These are phyloP conservation scores for Pythium pyrilobum DNA, from an alignment of 352 stramenopile species.

Conservation along the genomic window DNA sequence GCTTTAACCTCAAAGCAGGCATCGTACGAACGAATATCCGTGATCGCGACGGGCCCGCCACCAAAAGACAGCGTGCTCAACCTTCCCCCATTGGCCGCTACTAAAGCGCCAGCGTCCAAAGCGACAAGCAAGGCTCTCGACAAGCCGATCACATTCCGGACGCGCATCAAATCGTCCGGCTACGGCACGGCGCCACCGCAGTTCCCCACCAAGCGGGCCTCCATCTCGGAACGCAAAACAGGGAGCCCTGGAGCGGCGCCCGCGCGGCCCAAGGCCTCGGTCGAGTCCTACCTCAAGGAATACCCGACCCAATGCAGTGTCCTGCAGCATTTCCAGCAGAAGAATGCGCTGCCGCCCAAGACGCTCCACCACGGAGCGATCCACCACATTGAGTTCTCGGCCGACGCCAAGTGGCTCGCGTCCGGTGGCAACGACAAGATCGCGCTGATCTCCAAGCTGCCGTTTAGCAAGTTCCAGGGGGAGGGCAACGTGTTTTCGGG, in stretches of 20 bases:
- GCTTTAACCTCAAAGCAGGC: too few species aligned
- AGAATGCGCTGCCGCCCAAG: conserved; percentile 44
- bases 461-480: conserved; percentile 61
- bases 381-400: conserved; percentile 70
- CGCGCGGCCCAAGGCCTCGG: conserved; percentile 8
- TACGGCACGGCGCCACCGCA: conserved; percentile 40
- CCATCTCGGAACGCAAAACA: conserved; percentile 25
- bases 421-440: conserved; percentile 60
- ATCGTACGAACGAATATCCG: conserved; percentile 25
- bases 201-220: conserved; percentile 18
- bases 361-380: conserved; percentile 67
- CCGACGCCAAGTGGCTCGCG: conserved; percentile 67
- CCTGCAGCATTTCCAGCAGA: conserved; percentile 50
- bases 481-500: conserved; percentile 65
- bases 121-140: conserved; percentile 28
- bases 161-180: conserved; percentile 73
- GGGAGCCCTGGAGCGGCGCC: background rate
- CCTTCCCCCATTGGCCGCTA: conserved; percentile 29
- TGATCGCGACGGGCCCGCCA: conserved; percentile 43
- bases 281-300: conserved; percentile 50
- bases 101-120: conserved; percentile 18
- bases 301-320: conserved; percentile 61
- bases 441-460: conserved; percentile 58
- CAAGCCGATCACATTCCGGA: conserved; percentile 80
- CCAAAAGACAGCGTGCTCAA: conserved; percentile 55